Evolutionary conservation across 192 early-diverging fungal genomes (phyloP).

Genomic region (Coemansia guatemalensis): DNA sequence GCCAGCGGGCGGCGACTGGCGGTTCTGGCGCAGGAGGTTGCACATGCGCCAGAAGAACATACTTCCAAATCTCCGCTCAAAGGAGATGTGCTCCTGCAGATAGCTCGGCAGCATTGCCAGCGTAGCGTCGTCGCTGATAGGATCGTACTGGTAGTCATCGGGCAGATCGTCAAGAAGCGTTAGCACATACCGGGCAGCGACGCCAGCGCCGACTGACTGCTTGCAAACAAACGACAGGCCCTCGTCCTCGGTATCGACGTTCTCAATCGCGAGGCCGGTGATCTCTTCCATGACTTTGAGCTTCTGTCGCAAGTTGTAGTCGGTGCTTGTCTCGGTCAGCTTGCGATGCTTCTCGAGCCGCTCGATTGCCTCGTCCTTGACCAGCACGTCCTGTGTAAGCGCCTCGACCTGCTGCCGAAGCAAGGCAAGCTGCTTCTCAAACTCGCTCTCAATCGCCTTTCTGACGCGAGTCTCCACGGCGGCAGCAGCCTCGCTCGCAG

Average conservation of each 20-base stretch:
- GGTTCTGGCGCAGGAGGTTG: slow-evolving; percentile 31
- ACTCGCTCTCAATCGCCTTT: slow-evolving; percentile 27
- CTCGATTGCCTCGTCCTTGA: slow-evolving; percentile 42
- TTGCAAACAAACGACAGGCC: slow-evolving; percentile 47
- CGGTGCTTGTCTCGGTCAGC: slow-evolving; percentile 42
- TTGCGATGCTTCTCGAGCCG: slow-evolving; percentile 44
- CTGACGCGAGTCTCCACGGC: slow-evolving; percentile 8
- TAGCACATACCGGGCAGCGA: slow-evolving; percentile 31
- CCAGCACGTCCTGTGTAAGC: slow-evolving; percentile 40
- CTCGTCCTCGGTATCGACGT: slow-evolving; percentile 45
- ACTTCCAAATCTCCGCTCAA: slow-evolving; percentile 31
- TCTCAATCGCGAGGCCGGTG: slow-evolving; percentile 35
- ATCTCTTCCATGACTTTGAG: slow-evolving; percentile 42
- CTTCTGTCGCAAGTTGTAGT: slow-evolving; percentile 51
- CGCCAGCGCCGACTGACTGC: slow-evolving; percentile 27
- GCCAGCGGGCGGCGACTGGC: background rate
- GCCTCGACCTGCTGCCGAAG: slow-evolving; percentile 37
- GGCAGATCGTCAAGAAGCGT: slow-evolving; percentile 47
- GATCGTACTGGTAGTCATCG: slow-evolving; percentile 49
- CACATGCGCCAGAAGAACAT: slow-evolving; percentile 56
- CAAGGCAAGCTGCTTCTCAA: slow-evolving; percentile 34
- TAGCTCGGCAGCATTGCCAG: slow-evolving; percentile 37
- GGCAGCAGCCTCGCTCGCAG: background rate
- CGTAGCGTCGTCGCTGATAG: slow-evolving; percentile 16
- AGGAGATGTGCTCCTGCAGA: slow-evolving; percentile 45